Percentiles rank a stretch among this genome's conserved stretches.
These are phyloP conservation scores for Plenodomus biglobosus DNA, from an alignment of 2,329 filamentous ascomycete species.

Conservation along the genomic window DNA sequence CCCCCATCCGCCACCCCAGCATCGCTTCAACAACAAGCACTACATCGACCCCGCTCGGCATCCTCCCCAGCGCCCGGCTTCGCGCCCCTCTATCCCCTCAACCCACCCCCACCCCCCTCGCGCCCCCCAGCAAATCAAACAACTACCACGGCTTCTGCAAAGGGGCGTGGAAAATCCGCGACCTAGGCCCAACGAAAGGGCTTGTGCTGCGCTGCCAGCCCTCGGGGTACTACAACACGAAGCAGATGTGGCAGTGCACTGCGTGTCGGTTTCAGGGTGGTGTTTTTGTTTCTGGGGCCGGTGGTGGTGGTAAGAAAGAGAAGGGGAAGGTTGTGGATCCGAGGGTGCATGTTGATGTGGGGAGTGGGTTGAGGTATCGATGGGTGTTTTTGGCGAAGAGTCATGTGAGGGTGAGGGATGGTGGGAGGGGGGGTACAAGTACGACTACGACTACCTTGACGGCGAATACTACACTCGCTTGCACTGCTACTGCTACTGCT, in stretches of 20 bases:
- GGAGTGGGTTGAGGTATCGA: conserved; percentile 40
- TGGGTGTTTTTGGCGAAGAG: conserved; percentile 46
- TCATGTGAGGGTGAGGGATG: conserved; percentile 31
- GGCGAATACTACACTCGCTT: no score
- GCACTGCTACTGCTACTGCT: no score
- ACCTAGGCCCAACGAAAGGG: conserved; percentile 40
- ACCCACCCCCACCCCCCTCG: conserved; percentile 23
- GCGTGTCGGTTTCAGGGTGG: conserved; percentile 40
- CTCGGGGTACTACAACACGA: conserved; percentile 39
- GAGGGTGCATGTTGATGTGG: conserved; percentile 22
- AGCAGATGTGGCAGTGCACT: conserved; percentile 40
- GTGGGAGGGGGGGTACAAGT: no score
- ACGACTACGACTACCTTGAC: no score
- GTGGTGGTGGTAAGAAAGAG: conserved; percentile 29
- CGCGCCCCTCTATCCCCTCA: conserved; percentile 13
- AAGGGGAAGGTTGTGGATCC: conserved; percentile 37
- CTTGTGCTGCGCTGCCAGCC: conserved; percentile 34
- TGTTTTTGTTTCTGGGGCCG: conserved; percentile 25
- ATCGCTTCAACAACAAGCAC: conserved; percentile 22
- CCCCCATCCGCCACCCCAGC: conserved; percentile 10
- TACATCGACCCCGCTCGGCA: conserved; percentile 14
- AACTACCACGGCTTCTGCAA: conserved; percentile 48
- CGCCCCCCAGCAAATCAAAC: conserved; percentile 41
- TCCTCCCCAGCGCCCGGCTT: conserved; percentile 13
- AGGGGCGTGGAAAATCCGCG: conserved; percentile 42